Percentiles rank a stretch among this genome's conserved stretches.
Conservation (phyloP, 371 early-diverging fungal species). For the Mortierella sp. region DNA sequence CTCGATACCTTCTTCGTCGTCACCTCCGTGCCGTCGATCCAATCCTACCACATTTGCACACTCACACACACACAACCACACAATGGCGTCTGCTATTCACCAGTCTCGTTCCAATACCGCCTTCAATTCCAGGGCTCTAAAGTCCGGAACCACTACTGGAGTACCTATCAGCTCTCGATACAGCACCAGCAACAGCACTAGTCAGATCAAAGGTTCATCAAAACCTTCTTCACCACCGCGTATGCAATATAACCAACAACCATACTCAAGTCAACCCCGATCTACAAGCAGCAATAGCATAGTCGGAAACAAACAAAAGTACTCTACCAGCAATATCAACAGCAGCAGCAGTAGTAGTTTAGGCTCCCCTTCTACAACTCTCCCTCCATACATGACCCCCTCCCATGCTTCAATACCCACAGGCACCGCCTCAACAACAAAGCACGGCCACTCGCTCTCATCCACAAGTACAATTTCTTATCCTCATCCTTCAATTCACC, state of each 20-base stretch:
- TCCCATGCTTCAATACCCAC: slow-evolving; percentile 1
- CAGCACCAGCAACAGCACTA: background rate
- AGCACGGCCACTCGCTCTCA: slow-evolving; percentile 32
- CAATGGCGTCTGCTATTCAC: slow-evolving; percentile 7
- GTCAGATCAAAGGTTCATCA: slow-evolving; percentile 13
- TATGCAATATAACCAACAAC: slow-evolving; percentile 9
- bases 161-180: slow-evolving; percentile 7
- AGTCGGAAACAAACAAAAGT: background rate
- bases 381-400: background rate
- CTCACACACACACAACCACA: background rate
- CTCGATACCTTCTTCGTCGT: background rate
- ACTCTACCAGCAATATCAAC: background rate
- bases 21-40: background rate
- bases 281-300: background rate
- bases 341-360: background rate
- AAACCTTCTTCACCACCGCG: slow-evolving; percentile 26
- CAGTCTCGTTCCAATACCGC: slow-evolving; percentile 1
- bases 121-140: background rate
- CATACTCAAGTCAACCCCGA: slow-evolving; percentile 23
- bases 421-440: slow-evolving; percentile 3
- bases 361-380: slow-evolving; percentile 2
- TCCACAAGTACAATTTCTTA: slow-evolving; percentile 20
- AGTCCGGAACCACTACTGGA: slow-evolving; percentile 2
- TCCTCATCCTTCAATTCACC: slow-evolving; percentile 39
- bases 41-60: background rate